Conservation (phyloP, 1,139 yeast species). For the Candida sojae region DNA sequence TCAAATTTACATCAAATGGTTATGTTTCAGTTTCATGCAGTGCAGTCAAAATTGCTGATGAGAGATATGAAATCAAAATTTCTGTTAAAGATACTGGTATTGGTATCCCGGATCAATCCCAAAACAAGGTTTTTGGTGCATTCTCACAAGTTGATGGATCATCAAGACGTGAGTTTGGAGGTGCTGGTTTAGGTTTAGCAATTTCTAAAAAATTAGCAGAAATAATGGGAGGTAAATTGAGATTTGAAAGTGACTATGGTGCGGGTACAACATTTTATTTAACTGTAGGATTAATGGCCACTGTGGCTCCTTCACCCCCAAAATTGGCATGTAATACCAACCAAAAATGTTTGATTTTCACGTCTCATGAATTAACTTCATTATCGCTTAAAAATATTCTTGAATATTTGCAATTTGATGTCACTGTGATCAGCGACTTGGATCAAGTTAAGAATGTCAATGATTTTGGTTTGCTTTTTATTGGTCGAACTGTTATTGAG, state of each 20-base stretch:
- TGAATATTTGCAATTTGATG: conserved; percentile 36
- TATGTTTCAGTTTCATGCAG: conserved; percentile 43
- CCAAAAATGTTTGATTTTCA: conserved; percentile 35
- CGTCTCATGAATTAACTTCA: conserved; percentile 31
- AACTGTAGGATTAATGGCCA: conserved; percentile 27
- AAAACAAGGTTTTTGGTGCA: conserved; percentile 55
- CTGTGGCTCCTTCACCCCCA: conserved; percentile 14
- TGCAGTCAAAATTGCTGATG: conserved; percentile 29
- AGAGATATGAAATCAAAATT: conserved; percentile 44
- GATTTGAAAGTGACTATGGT: conserved; percentile 53
- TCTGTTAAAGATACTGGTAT: conserved; percentile 61
- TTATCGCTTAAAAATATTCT: conserved; percentile 31
- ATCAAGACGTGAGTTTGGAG: conserved; percentile 57
- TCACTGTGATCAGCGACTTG: conserved; percentile 12
- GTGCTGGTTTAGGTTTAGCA: conserved; percentile 62
- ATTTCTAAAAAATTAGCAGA: conserved; percentile 60
- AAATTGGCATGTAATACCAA: conserved; percentile 16
- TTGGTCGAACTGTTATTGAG: conserved; percentile 21
- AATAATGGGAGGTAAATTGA: conserved; percentile 57
- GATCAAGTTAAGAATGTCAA: not conserved
- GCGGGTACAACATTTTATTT: conserved; percentile 52
- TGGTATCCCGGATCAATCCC: conserved; percentile 54
- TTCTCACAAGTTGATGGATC: conserved; percentile 66
- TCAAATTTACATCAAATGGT: conserved; percentile 54
- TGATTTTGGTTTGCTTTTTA: conserved; percentile 16